Evolutionary conservation across 2,329 filamentous ascomycete genomes (phyloP).

Genomic region (Aureobasidium sp.): DNA sequence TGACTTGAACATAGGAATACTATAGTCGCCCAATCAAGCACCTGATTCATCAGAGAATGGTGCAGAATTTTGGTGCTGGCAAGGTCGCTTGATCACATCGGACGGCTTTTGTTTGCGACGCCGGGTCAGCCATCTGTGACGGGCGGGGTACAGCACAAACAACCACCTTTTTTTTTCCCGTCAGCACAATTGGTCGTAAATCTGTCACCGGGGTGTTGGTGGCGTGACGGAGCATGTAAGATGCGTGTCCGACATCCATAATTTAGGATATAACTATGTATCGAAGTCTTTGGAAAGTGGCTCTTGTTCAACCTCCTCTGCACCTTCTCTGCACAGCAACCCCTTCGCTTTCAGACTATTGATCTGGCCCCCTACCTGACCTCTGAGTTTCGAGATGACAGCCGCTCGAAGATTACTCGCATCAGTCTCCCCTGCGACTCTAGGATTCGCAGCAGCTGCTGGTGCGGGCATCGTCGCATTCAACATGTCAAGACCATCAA

Average conservation of each 20-base stretch:
- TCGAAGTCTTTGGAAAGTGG: background rate
- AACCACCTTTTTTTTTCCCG: background rate
- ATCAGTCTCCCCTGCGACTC: background rate
- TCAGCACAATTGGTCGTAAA: background rate
- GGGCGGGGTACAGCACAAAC: background rate
- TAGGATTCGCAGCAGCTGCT: background rate
- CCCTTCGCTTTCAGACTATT: too few relatives aligned
- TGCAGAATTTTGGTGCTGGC: too few relatives aligned
- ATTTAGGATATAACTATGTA: background rate
- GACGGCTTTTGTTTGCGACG: background rate
- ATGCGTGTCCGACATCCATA: background rate
- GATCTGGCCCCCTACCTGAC: too few relatives aligned
- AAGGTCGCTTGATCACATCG: too few relatives aligned
- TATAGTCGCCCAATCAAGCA: too few relatives aligned
- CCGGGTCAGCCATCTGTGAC: background rate
- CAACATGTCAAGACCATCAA: background rate
- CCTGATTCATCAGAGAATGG: too few relatives aligned
- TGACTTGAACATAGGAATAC: too few relatives aligned
- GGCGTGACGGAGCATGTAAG: background rate
- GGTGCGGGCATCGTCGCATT: background rate
- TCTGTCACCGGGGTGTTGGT: background rate
- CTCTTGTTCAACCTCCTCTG: background rate
- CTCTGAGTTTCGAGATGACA: constrained; percentile 28
- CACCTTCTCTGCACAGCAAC: background rate
- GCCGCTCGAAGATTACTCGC: constrained; percentile 8